Evolutionary conservation across 257 asterid species (phyloP).

Genomic region (Capsicum rhomboideum): DNA sequence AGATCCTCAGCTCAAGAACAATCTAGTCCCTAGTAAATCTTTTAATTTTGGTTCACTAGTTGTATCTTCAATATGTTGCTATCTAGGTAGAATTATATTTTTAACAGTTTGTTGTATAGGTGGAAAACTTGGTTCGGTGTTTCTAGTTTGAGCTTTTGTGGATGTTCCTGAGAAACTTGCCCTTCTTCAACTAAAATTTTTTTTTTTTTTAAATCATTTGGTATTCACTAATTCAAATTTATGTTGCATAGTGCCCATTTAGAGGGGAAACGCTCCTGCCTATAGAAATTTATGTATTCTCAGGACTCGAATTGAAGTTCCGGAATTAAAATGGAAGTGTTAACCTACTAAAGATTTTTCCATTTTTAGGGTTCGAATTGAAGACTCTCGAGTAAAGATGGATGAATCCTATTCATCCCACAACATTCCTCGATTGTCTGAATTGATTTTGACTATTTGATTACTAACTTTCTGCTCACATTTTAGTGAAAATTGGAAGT

Average conservation of each 20-base stretch:
- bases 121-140: neutral
- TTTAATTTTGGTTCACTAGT: neutral
- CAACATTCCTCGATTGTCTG: no score
- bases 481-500: no score
- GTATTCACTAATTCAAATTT: neutral
- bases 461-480: no score
- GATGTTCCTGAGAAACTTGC: neutral
- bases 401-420: no score
- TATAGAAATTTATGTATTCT: neutral
- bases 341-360: neutral
- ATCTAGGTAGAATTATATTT: neutral
- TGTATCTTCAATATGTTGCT: no score
- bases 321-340: no score
- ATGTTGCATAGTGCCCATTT: accelerated
- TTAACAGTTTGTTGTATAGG: neutral
- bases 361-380: neutral
- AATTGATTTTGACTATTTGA: no score
- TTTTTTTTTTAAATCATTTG: neutral
- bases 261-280: no score
- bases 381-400: no score
- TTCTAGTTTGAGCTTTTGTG: neutral
- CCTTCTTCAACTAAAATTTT: neutral
- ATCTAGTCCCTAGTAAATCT: neutral
- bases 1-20: neutral
- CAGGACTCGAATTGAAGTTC: neutral